These are phyloP conservation scores for Keithomyces neogunnii DNA, from an alignment of 2,329 filamentous ascomycete genomes.

Conservation along the genomic window DNA sequence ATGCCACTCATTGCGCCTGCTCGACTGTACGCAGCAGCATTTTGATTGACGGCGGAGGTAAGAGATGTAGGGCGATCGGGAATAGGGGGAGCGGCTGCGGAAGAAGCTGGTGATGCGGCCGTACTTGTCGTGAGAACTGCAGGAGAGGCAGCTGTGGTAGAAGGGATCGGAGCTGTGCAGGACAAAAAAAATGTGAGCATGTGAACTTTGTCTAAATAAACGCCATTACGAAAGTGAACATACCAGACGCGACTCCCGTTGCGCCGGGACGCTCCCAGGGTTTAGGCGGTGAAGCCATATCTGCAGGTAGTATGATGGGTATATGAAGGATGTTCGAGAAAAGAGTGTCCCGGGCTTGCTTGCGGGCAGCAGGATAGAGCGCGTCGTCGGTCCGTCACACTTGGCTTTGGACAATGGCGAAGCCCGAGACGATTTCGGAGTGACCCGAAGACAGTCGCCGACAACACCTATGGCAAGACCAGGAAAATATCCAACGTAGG, in stretches of 20 bases:
- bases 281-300: conserved; percentile 81
- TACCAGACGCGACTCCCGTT: conserved; percentile 38
- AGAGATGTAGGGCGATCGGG: conserved; percentile 76
- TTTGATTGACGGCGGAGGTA: conserved; percentile 74
- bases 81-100: conserved; percentile 53
- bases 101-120: conserved; percentile 30
- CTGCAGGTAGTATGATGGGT: conserved; percentile 1
- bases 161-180: conserved; percentile 20
- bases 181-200: conserved; percentile 15
- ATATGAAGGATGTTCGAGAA: background rate
- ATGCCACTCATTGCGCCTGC: conserved; percentile 26
- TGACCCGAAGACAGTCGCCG: background rate
- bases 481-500: background rate
- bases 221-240: conserved; percentile 16
- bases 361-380: background rate
- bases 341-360: background rate
- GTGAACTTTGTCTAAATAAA: conserved; percentile 10
- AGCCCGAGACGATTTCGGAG: conserved; percentile 2
- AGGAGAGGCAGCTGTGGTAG: conserved; percentile 22
- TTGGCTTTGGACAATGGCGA: background rate
- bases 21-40: conserved; percentile 71
- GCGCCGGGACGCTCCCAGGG: conserved; percentile 85
- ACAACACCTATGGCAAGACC: background rate
- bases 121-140: conserved; percentile 27
- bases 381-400: conserved; percentile 6